Base-by-base conservation (phyloP, 2,329 filamentous ascomycete species). In the Talaromyces funiculosus region DNA sequence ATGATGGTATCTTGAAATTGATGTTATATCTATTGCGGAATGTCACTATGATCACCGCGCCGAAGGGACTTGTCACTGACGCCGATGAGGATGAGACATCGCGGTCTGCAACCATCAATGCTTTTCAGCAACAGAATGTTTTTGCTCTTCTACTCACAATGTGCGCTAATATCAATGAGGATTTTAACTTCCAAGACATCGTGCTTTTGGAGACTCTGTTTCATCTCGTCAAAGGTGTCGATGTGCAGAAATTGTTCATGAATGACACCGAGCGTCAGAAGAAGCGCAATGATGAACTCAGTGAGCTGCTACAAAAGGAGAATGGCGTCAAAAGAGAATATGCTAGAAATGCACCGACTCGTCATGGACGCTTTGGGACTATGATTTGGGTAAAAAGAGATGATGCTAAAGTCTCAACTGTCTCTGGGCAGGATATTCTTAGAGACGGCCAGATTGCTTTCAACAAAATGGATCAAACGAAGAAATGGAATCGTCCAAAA, bases 331-430 rank as follows among this genome's bases (percentile, higher is more conserved):
- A 90, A 59, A 86, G 88, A 67, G 84, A 88, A 53, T 88, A 92
- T 67, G 88, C 88, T 58, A 88, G 86, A 66, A 87, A 87, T 69
- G 90, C 89, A 2, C 90, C 92, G 0, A 92, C 91, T 3, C 82
- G 94, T 53, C 94, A 99, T 74, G 96, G 92, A 67, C 85, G 94
- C 35, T 99, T 97, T 69, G 94, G 94, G 2, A 96, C 92, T 10
- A 97, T 97, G 90, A 86, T 97, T 35, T 97, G 93, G 92, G 86
- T 99, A 38, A 91, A 96, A 77, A 82, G 92, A 60, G 89, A 92
- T 53, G 89, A 92, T 66, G 86, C 89, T 55, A 92, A 92, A 69
- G 84, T 94, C 67, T 89, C 90, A 0, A 92, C 92, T 0, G 83
- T 99, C 1, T 92, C 92, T 0, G 94, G 94, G 1, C 93, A 97